phyloP scores from a whole-genome alignment of 208 protist species.

The Crithidia acanthocephali region DNA sequence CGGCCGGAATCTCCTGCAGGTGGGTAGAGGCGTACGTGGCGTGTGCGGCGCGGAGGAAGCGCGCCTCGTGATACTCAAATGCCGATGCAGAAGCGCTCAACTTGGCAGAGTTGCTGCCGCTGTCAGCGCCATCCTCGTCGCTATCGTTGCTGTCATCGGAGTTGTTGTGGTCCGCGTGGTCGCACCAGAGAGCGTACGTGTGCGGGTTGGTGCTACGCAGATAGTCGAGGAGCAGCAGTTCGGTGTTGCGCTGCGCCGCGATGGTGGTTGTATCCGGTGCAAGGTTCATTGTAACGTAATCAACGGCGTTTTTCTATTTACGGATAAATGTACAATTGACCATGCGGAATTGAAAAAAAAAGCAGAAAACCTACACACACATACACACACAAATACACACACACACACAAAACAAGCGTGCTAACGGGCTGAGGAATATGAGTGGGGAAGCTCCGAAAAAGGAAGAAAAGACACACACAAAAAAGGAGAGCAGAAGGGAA shows the following conservation, averaged over 20 bases:
- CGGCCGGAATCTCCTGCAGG: constrained; percentile 27
- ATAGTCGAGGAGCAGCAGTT: constrained; percentile 58
- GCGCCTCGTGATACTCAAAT: constrained; percentile 6
- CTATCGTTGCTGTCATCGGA: constrained; percentile 14
- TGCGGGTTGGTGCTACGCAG: constrained; percentile 49
- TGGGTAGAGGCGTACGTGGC: constrained; percentile 37
- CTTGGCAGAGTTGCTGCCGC: not conserved
- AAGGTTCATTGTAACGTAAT: constrained; percentile 19
- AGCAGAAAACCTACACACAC: too few species aligned
- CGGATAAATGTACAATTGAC: too few species aligned
- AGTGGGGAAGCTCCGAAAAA: not conserved
- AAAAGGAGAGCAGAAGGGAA: too few species aligned
- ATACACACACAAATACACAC: too few species aligned
- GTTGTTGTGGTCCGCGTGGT: constrained; percentile 31
- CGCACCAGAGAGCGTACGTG: constrained; percentile 49
- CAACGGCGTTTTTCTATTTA: too few species aligned
- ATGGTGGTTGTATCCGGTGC: constrained; percentile 43
- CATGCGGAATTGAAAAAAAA: not conserved
- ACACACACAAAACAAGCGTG: too few species aligned
- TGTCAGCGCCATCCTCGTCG: not conserved
- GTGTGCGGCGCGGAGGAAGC: constrained; percentile 30
- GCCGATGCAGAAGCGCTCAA: not conserved
- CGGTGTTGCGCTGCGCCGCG: constrained; percentile 59
- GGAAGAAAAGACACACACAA: not conserved
- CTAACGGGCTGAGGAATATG: too few species aligned